Conservation (phyloP, 345 rosid species). For the Hevea brasiliensis region DNA sequence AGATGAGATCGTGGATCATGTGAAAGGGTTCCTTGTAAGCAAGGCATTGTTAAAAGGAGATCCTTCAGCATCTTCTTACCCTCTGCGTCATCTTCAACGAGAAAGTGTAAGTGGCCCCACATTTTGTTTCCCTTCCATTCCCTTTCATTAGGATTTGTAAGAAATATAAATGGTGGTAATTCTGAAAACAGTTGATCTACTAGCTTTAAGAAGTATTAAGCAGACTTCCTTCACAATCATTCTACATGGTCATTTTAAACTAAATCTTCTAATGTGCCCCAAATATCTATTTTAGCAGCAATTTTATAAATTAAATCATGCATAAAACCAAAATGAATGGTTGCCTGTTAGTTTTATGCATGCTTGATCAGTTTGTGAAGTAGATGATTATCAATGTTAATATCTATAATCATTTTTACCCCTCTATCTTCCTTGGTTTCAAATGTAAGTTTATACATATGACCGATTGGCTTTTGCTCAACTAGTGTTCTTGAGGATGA, state of each 20-base stretch:
- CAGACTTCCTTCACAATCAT: neutral
- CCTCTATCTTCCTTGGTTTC: neutral
- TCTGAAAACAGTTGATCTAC: neutral
- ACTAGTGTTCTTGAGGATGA: neutral
- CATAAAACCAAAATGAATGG: neutral
- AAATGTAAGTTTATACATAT: neutral
- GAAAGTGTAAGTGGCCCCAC: constrained; percentile 51
- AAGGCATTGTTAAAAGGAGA: constrained; percentile 87
- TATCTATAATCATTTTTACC: neutral
- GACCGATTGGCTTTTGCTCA: neutral
- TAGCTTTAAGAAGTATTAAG: neutral
- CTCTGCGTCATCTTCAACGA: constrained; percentile 66
- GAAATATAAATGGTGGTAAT: neutral
- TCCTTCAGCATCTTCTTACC: constrained; percentile 60
- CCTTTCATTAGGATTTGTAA: neutral
- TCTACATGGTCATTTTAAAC: neutral
- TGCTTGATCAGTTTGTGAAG: neutral
- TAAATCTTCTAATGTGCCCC: neutral
- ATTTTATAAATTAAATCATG: neutral
- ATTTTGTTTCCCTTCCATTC: neutral
- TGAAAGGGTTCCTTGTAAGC: constrained; percentile 84
- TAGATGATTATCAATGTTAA: neutral
- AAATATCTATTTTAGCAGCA: neutral
- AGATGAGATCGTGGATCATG: constrained; percentile 85
- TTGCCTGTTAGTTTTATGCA: neutral